Evolutionary conservation across 257 asterid species (phyloP), one percentile per base, ranked within the genome.

Genomic region (Catharanthus roseus): DNA sequence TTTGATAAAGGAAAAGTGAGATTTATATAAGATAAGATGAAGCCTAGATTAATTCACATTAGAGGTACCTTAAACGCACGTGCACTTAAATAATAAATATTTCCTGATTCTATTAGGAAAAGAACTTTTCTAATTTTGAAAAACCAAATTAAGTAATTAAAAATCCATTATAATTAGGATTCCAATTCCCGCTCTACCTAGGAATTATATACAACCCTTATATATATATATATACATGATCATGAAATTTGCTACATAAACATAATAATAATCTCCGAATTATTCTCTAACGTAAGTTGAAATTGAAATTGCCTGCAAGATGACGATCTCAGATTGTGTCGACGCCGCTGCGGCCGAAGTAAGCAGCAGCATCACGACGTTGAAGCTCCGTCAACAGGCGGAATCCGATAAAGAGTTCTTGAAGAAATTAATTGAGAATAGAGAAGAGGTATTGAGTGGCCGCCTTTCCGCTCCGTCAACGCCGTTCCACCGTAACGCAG

Each of bases 371-470:
- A n/a, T 29, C 24, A 38, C 19, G 41, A 15, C n/a, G 26, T 23
- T 29, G 13, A 41, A 53, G 65, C 55, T 72, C 21, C 76, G n/a
- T 4, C 76, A 50, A 24, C 64, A 71, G 76, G 76, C 76, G 5
- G 63, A 72, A 72, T 24, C 76, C 21, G 76, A 72, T 12, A 42
- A 62, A 16, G 71, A 72, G 45, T 72, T 72, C 65, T 49, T 72
- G 55, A 26, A 28, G 65, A 10, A 2, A 33, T 1, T 72, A 19
- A 49, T 44, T 56, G 18, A 0, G 29, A 70, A 69, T 18, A 69
- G 39, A 31, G 69, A 18, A 7, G 21, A 21, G 28, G 2, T 8
- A 2, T 54, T 24, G 41, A 26, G 39, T 29, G 2, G 39, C n/a
- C n/a, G n/a, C n/a, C n/a, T n/a, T n/a, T n/a, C n/a, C n/a, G n/a